phyloP scores from a whole-genome alignment of 345 rosid species.

The Cardamine occulta region DNA sequence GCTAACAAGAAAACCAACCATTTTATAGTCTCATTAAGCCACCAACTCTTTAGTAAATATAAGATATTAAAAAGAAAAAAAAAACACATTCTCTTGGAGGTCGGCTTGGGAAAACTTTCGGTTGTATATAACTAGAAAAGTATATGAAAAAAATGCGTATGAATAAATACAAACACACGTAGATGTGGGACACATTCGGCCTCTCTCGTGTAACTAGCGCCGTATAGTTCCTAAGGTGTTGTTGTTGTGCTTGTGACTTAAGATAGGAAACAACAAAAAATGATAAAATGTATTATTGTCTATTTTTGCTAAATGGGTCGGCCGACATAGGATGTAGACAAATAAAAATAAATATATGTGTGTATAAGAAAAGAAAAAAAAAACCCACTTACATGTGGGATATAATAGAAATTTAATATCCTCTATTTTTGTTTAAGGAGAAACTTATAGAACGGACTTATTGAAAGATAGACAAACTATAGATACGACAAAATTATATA shows the following conservation, averaged over 20 bases:
- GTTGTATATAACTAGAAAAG: background rate
- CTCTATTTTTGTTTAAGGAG: background rate
- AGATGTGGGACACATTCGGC: constrained; percentile 36
- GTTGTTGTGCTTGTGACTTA: constrained; percentile 30
- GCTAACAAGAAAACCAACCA: background rate
- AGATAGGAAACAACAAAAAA: background rate
- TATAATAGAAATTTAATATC: background rate
- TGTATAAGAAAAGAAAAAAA: background rate
- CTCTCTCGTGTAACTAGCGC: constrained; percentile 23
- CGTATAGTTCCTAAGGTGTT: constrained; percentile 27
- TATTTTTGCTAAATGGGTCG: constrained; percentile 30
- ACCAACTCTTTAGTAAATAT: background rate
- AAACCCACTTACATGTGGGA: background rate
- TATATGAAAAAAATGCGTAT: background rate
- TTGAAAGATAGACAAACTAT: background rate
- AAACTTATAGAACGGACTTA: background rate
- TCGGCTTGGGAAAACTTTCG: constrained; percentile 37
- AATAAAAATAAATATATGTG: background rate
- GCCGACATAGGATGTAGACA: constrained; percentile 38
- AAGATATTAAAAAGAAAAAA: background rate
- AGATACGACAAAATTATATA: background rate
- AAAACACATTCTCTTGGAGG: constrained; percentile 5
- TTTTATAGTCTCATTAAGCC: background rate
- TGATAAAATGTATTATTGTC: background rate
- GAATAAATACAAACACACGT: constrained; percentile 15